Percentiles rank a stretch among this genome's conserved stretches.
Evolutionary conservation across 805 yeast species (phyloP).

Genomic region (Monosporozyma aerobia): DNA sequence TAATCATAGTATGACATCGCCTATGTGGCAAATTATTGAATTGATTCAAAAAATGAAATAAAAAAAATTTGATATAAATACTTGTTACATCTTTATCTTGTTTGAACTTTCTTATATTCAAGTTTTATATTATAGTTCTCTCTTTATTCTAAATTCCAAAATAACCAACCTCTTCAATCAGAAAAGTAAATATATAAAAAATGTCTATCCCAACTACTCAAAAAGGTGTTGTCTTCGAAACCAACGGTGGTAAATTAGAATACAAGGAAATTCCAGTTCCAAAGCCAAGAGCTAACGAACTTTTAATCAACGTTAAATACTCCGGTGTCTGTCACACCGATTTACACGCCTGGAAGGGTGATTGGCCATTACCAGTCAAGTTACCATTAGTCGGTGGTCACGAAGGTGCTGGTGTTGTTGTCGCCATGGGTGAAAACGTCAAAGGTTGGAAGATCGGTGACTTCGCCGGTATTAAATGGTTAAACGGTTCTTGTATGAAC

Average conservation of each 20-base stretch:
- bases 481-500: conserved; percentile 55
- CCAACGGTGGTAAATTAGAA: conserved; percentile 35
- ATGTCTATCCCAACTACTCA: conserved; percentile 40
- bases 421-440: conserved; percentile 51
- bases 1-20: too few species aligned
- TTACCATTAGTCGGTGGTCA: conserved; percentile 64
- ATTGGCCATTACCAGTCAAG: conserved; percentile 53
- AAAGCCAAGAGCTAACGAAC: conserved; percentile 52
- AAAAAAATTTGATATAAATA: too few species aligned
- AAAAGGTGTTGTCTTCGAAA: conserved; percentile 41
- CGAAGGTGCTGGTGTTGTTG: conserved; percentile 68
- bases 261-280: conserved; percentile 51
- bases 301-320: conserved; percentile 57
- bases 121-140: not conserved
- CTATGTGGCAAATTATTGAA: too few species aligned
- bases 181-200: conserved; percentile 6
- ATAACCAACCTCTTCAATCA: not conserved
- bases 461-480: conserved; percentile 60
- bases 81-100: not conserved
- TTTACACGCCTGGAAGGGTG: conserved; percentile 67
- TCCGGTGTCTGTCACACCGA: conserved; percentile 73
- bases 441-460: conserved; percentile 56
- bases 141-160: not conserved
- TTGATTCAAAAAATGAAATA: too few species aligned
- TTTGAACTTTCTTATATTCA: not conserved